Evolutionary conservation across 176 grass and related monocot species (phyloP), one percentile per base, ranked within the genome.

Genomic region (Canna indica): DNA sequence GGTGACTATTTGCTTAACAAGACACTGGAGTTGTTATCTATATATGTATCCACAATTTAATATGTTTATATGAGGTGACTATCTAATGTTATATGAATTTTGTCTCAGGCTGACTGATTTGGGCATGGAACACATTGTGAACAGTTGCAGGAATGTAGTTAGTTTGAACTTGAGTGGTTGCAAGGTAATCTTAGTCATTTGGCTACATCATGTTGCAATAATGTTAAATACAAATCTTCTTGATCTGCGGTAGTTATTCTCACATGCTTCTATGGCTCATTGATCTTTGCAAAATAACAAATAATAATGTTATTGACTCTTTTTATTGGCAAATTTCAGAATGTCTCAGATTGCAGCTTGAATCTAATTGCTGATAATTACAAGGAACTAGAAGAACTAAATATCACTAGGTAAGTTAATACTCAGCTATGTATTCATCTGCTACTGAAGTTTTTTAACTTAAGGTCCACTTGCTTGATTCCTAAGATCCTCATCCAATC

Each of bases 131-230:
- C 83, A 96, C 48, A 36, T 75, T 46, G 80, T 84, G 31, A 81
- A 86, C n/a, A 91, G 91, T 41, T 89, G 92, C 68, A 85, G 76
- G 53, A 76, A 83, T 46, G 77, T 96, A 84, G 44, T 84, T 47
- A 62, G 88, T 71, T 81, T 96, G 39, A 96, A 89, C 72, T 71
- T 96, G 81, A 96, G 92, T 77, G 92, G 92, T 74, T 96, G 92
- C 80, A 96, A 91, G 85, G 92, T 96, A 82, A 76, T 28, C 39
- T 12, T 36, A 48, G 4, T 53, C 59, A 30, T 67, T 6, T 22
- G 1, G 50, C 30, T 74, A 47, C 35, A 71, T 22, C 64, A 17
- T 76, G 32, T n/a, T 53, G 48, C 48, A 22, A n/a, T 53, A n/a
- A n/a, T n/a, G n/a, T n/a, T 53, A 53, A 7, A 53, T 53, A n/a